Base-by-base conservation (phyloP, 441 rosid genomes). In the Pelargonium myrrhifolium region DNA sequence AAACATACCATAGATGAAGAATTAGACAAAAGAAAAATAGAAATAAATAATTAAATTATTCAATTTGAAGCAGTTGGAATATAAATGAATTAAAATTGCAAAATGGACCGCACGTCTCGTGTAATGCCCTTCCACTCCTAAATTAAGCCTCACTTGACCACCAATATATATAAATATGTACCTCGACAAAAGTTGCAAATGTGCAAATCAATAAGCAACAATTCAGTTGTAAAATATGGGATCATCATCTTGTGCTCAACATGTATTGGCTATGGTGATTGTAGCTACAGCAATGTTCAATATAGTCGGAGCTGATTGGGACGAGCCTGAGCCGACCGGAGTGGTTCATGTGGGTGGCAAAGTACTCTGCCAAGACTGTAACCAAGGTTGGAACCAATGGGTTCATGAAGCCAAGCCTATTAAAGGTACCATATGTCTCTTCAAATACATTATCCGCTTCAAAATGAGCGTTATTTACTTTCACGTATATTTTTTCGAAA, bases 321-420 rank as follows among this genome's bases (percentile, higher is more conserved):
- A 69, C 14, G 73, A 45, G n/a, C 71, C 51, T n/a, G 75, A 66
- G 37, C 65, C 9, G 26, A 18, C 14, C 3, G 75, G 78, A 49
- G 71, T 75, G 68, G 75, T 87, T 22, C 88, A 85, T 68, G 83
- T 87, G n/a, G 71, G 77, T 17, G 97, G 96, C 0, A 81, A 82
- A 74, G 89, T 91, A 0, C 40, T 84, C 75, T 91, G 93, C 76
- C 97, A 89, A 69, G 95, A 89, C 68, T 91, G 97, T 81, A 64
- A 83, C 71, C 81, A 86, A 56, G 76, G 80, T 77, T 89, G 83
- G 58, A 67, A 72, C 6, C 77, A 89, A 28, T 91, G 93, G 91
- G 69, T 80, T 24, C 68, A 71, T 49, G 93, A 89, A 1, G 78
- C 81, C 42, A 70, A 71, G 15, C 89, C 95, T 63, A 83, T 91